Base-by-base conservation (phyloP, 208 protist genomes). In the Wallacemonas sp. region DNA sequence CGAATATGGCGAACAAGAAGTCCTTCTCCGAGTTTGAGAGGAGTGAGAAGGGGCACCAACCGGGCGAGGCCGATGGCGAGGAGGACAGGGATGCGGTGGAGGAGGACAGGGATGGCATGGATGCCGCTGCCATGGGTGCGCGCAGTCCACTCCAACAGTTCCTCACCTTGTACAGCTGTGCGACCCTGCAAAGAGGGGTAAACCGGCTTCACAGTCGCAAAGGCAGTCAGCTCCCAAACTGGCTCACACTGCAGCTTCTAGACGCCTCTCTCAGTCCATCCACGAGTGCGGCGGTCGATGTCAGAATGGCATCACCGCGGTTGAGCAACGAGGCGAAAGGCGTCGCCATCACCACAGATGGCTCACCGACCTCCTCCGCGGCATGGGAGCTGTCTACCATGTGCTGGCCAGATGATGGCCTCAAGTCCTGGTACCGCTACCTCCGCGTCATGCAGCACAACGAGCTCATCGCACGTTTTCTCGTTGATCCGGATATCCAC, bases 401-500 rank as follows among this genome's bases (percentile, higher is more conserved):
- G 81, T 84, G 70, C 68, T 87, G 81, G 81, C 81, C 81, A n/a
- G 65, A 54, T 38, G 42, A 65, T 15, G 66, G 42, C 22, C 77
- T 87, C 27, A 63, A 76, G 49, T 53, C 66, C 27, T 58, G 75
- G 33, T 46, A 34, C 8, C 81, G 75, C 41, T 56, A 79, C 27
- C 33, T 56, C 19, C 77, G 81, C 22, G 62, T 87, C 39, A 27
- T 80, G 38, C 72, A 81, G 67, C 81, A 87, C 53, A 75, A 62
- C 5, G 68, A 81, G 41, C 46, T 78, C 2, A 22, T 67, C n/a
- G 33, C 69, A 1, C 4, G 15, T 15, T 68, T 75, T 38, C 27
- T 75, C 5, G 24, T 31, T 1, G 49, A 64, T 5, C 19, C 26
- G 9, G 8, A 26, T 14, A 42, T 44, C 14, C 59, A 64, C 26